Percentiles rank a stretch among this genome's conserved stretches.
Evolutionary conservation across 306 rosid species (phyloP).

Genomic region (Citrullus mucosospermus): DNA sequence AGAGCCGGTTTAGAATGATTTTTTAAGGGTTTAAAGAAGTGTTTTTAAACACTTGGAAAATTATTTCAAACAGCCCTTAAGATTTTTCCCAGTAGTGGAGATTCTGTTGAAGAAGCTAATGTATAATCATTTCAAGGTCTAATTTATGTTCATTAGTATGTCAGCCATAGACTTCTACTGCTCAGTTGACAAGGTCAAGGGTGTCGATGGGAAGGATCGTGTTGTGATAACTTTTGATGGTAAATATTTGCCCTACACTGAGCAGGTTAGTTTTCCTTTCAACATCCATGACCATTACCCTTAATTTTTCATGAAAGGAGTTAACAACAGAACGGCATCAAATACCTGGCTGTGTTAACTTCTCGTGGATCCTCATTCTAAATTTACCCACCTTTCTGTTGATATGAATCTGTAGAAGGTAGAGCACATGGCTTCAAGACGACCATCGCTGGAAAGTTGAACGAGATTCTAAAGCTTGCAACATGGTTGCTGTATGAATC

Average conservation of each 20-base stretch:
- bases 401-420: conserved; percentile 1
- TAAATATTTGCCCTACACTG: conserved; percentile 67
- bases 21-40: no score
- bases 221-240: conserved; percentile 77
- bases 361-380: not conserved
- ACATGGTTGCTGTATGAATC: not conserved
- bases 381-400: not conserved
- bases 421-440: conserved; percentile 67
- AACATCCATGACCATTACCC: not conserved
- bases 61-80: no score
- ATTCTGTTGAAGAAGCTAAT: not conserved
- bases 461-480: not conserved
- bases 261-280: conserved; percentile 49
- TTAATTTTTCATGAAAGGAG: not conserved
- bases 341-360: not conserved
- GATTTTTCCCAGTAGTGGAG: not conserved
- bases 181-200: conserved; percentile 86
- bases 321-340: not conserved
- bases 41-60: no score
- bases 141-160: conserved; percentile 39
- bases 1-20: no score
- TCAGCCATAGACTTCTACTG: conserved; percentile 94
- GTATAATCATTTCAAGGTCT: conserved; percentile 9
- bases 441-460: conserved; percentile 19
- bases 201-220: conserved; percentile 87